Base-by-base conservation (phyloP, 1,139 yeast species). In the Yamadazyma sp. region DNA sequence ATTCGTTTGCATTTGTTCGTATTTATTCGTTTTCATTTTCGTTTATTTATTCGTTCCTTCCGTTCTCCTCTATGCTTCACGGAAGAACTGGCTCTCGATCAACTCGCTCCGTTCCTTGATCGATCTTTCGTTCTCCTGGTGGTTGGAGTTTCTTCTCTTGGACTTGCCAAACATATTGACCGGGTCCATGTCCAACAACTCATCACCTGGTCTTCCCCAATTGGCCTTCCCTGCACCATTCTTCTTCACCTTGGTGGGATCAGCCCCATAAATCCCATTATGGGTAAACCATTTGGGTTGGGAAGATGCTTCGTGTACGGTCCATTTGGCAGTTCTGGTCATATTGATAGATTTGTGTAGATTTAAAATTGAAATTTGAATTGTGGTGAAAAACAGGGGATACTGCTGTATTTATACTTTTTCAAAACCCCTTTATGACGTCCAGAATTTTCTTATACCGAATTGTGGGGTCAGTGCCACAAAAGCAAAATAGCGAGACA, bases 251-350 rank as follows among this genome's bases (percentile, higher is more conserved):
- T 80, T 78, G 56, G 80, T 82, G 41, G 95, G 95, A 45, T 82
- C 80, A 41, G 78, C 72, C 52, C 82, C 81, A 44, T 62, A 59
- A 52, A 74, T 73, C 25, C 94, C 95, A 51, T 76, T 73, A 57
- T 83, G 88, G 44, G 89, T 83, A 61, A 87, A 87, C 78, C 78
- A 86, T 56, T 77, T 80, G 39, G 89, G 79, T 46, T 73, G 78
- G 25, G 78, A 69, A 45, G 73, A 68, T 41, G 74, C 62, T 60
- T 83, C 85, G 55, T 78, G 83, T 33, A 70, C 70, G 28, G 83
- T 77, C 83, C 92, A 83, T 67, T 87, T 83, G 63, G 80, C 79
- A 41, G 96, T 87, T 80, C 95, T 84, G 44, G 95, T 78, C 96
- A 87, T 87, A 4, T 25, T 25, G 12, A 23, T 6, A 10, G n/a